phyloP scores from a whole-genome alignment of 2,329 filamentous ascomycete genomes.

The Balansia obtecta region DNA sequence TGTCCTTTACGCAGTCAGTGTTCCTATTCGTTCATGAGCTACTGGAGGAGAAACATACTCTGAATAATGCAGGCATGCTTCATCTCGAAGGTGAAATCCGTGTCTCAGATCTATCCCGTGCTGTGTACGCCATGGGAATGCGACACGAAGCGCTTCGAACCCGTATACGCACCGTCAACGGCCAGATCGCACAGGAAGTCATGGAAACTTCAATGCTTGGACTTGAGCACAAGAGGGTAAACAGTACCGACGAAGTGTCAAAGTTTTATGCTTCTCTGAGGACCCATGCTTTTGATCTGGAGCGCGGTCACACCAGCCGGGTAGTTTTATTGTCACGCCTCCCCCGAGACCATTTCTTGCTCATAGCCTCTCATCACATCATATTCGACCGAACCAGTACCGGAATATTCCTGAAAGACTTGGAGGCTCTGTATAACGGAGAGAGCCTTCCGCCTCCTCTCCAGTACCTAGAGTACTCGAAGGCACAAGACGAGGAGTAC shows the following conservation, averaged over 20 bases:
- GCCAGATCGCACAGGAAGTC: neutral
- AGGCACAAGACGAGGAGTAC: neutral
- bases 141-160: conserved; percentile 24
- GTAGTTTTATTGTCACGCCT: neutral
- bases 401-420: neutral
- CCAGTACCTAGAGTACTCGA: neutral
- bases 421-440: neutral
- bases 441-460: neutral
- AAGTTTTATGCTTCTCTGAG: neutral
- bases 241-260: neutral
- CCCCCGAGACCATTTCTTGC: neutral
- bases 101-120: conserved; percentile 14
- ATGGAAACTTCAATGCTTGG: neutral
- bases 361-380: neutral
- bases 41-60: neutral
- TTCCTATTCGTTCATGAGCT: neutral
- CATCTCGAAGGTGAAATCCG: neutral
- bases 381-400: neutral
- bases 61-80: neutral
- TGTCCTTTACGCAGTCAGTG: neutral
- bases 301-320: neutral
- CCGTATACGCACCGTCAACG: conserved; percentile 7
- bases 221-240: neutral
- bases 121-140: conserved; percentile 17
- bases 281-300: neutral